phyloP scores from a whole-genome alignment of 2,329 filamentous ascomycete genomes.

The Decorospora gaudefroyi region DNA sequence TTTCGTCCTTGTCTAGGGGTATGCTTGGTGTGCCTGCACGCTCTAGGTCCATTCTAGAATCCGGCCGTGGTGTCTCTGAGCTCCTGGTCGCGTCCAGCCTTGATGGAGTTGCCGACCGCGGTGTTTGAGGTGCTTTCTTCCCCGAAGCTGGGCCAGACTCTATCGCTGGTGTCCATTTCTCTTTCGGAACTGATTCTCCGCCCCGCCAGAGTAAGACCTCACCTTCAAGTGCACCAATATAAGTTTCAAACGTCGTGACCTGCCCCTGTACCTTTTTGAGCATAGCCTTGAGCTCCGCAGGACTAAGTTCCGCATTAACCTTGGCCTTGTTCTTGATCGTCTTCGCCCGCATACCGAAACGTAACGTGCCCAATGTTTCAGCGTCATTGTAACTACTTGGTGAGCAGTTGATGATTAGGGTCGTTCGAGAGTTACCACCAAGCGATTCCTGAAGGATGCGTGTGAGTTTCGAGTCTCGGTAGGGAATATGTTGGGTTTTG shows the following conservation, averaged over 20 bases:
- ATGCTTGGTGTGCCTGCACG: conserved; percentile 85
- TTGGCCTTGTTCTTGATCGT: conserved; percentile 99
- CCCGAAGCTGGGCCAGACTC: conserved; percentile 58
- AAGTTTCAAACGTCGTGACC: conserved; percentile 83
- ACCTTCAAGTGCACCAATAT: conserved; percentile 79
- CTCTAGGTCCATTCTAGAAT: conserved; percentile 70
- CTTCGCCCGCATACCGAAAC: conserved; percentile 95
- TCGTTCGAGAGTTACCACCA: conserved; percentile 97
- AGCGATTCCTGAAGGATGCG: conserved; percentile 96
- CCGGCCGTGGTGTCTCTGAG: conserved; percentile 55
- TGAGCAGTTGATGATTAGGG: conserved; percentile 98
- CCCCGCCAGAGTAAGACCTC: conserved; percentile 87
- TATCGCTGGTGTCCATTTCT: conserved; percentile 77
- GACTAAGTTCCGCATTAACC: conserved; percentile 97
- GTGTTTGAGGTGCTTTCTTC: conserved; percentile 55
- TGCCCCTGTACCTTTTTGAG: conserved; percentile 92
- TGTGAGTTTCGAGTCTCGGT: conserved; percentile 97
- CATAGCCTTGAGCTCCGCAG: conserved; percentile 88
- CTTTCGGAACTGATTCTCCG: conserved; percentile 85
- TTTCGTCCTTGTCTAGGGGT: conserved; percentile 91
- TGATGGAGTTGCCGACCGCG: conserved; percentile 65
- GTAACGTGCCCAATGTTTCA: conserved; percentile 87
- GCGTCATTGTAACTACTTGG: conserved; percentile 97
- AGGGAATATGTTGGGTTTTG: conserved; percentile 94
- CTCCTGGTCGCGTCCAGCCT: conserved; percentile 56